A percentile compares a stretch with the other conserved stretches of the same genome.
These are phyloP conservation scores for Ustilago trichophora DNA, from an alignment of 1,284 basidiomycete genomes.

Conservation along the genomic window DNA sequence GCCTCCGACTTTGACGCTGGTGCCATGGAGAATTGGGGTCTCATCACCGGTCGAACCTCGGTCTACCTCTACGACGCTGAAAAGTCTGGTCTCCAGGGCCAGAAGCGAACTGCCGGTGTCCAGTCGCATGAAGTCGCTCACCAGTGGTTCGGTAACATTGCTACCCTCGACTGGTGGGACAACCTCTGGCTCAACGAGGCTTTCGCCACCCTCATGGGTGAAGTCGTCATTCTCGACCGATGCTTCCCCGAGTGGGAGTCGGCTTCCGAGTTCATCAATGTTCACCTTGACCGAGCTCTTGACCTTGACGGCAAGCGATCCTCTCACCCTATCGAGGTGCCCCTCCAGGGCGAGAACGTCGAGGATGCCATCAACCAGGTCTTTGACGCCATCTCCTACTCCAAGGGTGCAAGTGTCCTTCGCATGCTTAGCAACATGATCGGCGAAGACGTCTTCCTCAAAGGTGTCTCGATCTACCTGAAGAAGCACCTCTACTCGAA, in stretches of 20 bases:
- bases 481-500: conserved; percentile 85
- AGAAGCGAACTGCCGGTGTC: conserved; percentile 80
- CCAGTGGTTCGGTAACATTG: conserved; percentile 82
- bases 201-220: conserved; percentile 85
- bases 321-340: conserved; percentile 94
- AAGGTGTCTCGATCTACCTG: conserved; percentile 79
- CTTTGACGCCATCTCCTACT: conserved; percentile 68
- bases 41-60: conserved; percentile 88
- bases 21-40: conserved; percentile 87
- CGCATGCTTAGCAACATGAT: conserved; percentile 84
- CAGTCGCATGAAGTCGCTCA: conserved; percentile 79
- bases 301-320: conserved; percentile 86
- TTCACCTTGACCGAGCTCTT: conserved; percentile 74
- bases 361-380: conserved; percentile 65
- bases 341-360: conserved; percentile 67
- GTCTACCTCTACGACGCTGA: conserved; percentile 84
- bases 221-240: conserved; percentile 84
- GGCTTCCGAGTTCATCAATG: conserved; percentile 70
- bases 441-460: conserved; percentile 77
- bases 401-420: conserved; percentile 73
- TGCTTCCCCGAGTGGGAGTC: conserved; percentile 71
- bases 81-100: conserved; percentile 78
- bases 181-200: conserved; percentile 73
- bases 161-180: conserved; percentile 92
- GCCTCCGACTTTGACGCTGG: conserved; percentile 83